A percentile compares a stretch with the other conserved stretches of the same genome.
Conservation (phyloP, 2,329 filamentous ascomycete species). For the Trichoderma arundinaceum region DNA sequence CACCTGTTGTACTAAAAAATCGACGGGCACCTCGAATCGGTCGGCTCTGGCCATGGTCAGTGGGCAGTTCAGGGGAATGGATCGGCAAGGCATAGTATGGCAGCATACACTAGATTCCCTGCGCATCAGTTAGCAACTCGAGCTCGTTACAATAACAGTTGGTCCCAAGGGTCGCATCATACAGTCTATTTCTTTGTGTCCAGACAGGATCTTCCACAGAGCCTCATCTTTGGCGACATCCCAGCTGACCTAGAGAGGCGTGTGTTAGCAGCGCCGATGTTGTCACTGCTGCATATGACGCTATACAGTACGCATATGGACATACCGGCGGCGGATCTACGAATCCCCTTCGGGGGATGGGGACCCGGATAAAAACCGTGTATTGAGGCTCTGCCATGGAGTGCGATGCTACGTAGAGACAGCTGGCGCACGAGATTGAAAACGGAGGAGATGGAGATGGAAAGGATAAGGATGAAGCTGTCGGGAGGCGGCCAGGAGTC, state of each 20-base stretch:
- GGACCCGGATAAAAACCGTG: conserved; percentile 87
- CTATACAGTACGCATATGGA: background rate
- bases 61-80: background rate
- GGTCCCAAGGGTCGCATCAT: conserved; percentile 40
- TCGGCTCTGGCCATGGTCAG: conserved; percentile 59
- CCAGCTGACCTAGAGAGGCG: conserved; percentile 77
- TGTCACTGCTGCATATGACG: conserved; percentile 10
- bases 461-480: too few relatives aligned
- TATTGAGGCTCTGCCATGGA: conserved; percentile 60
- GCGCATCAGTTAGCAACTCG: conserved; percentile 19
- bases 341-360: conserved; percentile 85
- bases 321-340: conserved; percentile 85
- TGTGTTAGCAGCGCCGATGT: conserved; percentile 7
- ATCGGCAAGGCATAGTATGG: background rate
- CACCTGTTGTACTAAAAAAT: conserved; percentile 90
- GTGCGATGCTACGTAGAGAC: background rate
- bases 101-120: conserved; percentile 78
- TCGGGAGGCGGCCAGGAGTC: background rate
- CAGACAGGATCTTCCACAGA: conserved; percentile 88
- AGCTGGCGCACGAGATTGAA: background rate
- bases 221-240: conserved; percentile 83
- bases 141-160: background rate
- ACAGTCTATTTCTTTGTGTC: conserved; percentile 88
- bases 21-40: conserved; percentile 81
- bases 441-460: conserved; percentile 18